These are phyloP conservation scores for Tuctoria greenei DNA, from an alignment of 176 grass and related monocot genomes.

Conservation along the genomic window DNA sequence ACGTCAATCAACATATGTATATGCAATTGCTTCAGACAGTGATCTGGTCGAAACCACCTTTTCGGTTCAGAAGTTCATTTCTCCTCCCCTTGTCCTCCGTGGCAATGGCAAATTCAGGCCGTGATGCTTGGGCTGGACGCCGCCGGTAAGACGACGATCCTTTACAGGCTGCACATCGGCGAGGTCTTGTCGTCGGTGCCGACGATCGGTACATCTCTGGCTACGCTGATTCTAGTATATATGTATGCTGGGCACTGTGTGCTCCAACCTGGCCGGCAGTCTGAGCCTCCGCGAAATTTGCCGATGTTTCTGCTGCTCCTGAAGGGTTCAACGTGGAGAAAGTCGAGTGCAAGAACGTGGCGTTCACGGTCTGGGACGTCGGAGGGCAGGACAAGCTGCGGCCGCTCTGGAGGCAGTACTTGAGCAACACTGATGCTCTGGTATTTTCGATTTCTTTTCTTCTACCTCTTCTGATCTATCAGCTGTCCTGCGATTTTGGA, in stretches of 20 bases:
- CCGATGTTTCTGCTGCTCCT: neutral
- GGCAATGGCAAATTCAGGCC: neutral
- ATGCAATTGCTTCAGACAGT: neutral
- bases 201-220: neutral
- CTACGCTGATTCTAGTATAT: neutral
- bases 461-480: neutral
- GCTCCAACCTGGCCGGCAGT: neutral
- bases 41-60: neutral
- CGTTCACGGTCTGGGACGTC: constrained; percentile 46
- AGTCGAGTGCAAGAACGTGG: constrained; percentile 38
- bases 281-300: neutral
- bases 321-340: constrained; percentile 46
- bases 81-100: neutral
- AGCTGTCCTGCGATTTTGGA: neutral
- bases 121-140: constrained; percentile 44
- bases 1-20: too few species aligned
- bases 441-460: neutral
- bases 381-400: constrained; percentile 45
- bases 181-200: constrained; percentile 30
- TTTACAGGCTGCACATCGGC: constrained; percentile 41
- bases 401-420: constrained; percentile 37
- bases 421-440: constrained; percentile 30
- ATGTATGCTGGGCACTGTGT: too few species aligned
- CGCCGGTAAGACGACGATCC: constrained; percentile 37
- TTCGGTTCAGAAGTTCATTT: neutral